These are phyloP conservation scores for Pythium myriotylum DNA, from an alignment of 352 stramenopile genomes.

Conservation along the genomic window DNA sequence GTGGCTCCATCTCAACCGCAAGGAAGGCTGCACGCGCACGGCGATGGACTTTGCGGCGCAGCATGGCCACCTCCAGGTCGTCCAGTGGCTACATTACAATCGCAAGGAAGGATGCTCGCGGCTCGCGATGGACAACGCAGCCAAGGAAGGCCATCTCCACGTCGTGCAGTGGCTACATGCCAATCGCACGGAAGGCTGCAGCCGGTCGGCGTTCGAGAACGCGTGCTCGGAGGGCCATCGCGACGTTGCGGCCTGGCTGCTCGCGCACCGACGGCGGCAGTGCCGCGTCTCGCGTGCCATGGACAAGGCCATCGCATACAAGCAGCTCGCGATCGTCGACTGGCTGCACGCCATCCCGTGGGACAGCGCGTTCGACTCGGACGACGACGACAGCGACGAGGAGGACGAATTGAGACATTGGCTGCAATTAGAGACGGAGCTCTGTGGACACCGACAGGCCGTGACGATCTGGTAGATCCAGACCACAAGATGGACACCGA, in stretches of 20 bases:
- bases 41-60: conserved; percentile 73
- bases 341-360: conserved; percentile 28
- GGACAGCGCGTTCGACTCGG: conserved; percentile 10
- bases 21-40: conserved; percentile 55
- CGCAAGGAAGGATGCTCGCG: conserved; percentile 54
- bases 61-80: conserved; percentile 54
- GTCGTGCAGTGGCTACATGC: conserved; percentile 58
- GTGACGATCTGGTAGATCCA: conserved; percentile 1
- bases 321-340: conserved; percentile 20
- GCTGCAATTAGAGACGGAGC: not conserved
- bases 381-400: conserved; percentile 28
- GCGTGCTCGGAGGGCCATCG: conserved; percentile 55
- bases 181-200: conserved; percentile 65
- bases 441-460: not conserved
- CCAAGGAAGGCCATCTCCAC: conserved; percentile 43
- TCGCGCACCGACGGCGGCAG: conserved; percentile 38
- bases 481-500: too few relatives aligned
- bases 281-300: conserved; percentile 41
- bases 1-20: conserved; percentile 62
- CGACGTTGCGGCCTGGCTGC: conserved; percentile 61
- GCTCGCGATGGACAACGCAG: conserved; percentile 62
- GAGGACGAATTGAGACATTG: conserved; percentile 6
- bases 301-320: conserved; percentile 38
- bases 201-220: conserved; percentile 67
- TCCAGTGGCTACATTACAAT: conserved; percentile 63